Evolutionary conservation across 2,329 filamentous ascomycete genomes (phyloP).

Genomic region (Whalleya microplaca): DNA sequence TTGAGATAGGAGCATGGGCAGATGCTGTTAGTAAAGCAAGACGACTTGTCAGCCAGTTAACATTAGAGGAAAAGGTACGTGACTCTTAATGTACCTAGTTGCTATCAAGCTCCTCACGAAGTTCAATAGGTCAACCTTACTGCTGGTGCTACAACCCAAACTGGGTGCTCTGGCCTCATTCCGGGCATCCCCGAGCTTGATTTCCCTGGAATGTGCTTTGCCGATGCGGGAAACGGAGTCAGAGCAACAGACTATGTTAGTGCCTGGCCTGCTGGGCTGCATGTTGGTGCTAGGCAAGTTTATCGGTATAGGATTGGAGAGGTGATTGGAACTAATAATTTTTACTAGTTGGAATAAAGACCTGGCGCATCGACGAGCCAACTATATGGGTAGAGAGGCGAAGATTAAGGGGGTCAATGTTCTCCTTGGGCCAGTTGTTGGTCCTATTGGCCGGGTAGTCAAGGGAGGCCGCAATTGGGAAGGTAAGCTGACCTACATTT

Average conservation of each 20-base stretch:
- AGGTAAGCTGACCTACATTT: slow-evolving; percentile 6
- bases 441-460: slow-evolving; percentile 55
- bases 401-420: slow-evolving; percentile 69
- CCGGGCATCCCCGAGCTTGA: slow-evolving; percentile 17
- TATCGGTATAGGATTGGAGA: neutral
- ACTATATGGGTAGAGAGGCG: slow-evolving; percentile 68
- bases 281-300: slow-evolving; percentile 21
- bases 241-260: slow-evolving; percentile 21
- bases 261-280: slow-evolving; percentile 18
- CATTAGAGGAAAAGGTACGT: slow-evolving; percentile 61
- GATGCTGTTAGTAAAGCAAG: slow-evolving; percentile 63
- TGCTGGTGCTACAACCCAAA: slow-evolving; percentile 10
- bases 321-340: neutral
- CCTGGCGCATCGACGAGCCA: slow-evolving; percentile 63
- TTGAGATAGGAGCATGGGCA: slow-evolving; percentile 48
- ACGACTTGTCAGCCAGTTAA: slow-evolving; percentile 66
- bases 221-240: slow-evolving; percentile 21
- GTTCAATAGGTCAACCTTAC: slow-evolving; percentile 17
- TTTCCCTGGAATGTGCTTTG: slow-evolving; percentile 22
- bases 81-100: neutral
- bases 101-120: neutral
- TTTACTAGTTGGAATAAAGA: slow-evolving; percentile 64
- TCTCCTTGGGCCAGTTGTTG: slow-evolving; percentile 68
- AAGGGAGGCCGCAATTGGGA: slow-evolving; percentile 60
- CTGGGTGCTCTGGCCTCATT: slow-evolving; percentile 23